phyloP scores from a whole-genome alignment of 176 grass and related monocot species.

The Leersia perrieri region DNA sequence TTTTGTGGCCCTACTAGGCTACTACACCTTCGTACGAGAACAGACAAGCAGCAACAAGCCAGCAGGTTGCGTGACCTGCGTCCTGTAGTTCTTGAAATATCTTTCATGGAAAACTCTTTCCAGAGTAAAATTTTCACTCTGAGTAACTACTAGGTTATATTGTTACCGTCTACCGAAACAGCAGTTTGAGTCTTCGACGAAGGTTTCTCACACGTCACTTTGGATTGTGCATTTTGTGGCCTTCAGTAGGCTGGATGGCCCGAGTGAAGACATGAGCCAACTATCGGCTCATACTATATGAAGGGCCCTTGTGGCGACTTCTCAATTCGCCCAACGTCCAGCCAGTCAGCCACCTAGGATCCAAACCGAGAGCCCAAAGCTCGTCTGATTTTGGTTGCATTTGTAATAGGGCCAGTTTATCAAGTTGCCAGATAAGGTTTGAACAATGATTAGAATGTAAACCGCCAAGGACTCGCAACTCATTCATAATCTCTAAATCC shows the following conservation, averaged over 20 bases:
- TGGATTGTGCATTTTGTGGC: no score
- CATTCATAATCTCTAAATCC: neutral
- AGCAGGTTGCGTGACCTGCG: neutral
- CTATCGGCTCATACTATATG: neutral
- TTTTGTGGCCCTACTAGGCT: neutral
- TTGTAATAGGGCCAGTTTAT: neutral
- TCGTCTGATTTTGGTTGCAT: neutral
- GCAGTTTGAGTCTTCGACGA: no score
- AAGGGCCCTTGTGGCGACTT: neutral
- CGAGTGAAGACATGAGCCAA: neutral
- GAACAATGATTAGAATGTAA: neutral
- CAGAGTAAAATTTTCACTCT: neutral
- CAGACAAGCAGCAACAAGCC: neutral
- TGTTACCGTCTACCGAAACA: no score
- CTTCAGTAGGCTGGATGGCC: neutral
- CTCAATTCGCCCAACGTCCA: neutral
- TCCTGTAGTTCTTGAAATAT: neutral
- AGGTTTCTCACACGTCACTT: no score
- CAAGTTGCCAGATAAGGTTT: neutral
- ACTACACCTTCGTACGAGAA: neutral
- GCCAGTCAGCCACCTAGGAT: neutral
- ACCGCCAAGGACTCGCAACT: neutral
- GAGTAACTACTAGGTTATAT: no score
- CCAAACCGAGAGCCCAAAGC: neutral
- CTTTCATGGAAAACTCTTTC: neutral